These are phyloP conservation scores for Dactylis glomerata DNA, from an alignment of 176 grass and related monocot species.

Conservation along the genomic window DNA sequence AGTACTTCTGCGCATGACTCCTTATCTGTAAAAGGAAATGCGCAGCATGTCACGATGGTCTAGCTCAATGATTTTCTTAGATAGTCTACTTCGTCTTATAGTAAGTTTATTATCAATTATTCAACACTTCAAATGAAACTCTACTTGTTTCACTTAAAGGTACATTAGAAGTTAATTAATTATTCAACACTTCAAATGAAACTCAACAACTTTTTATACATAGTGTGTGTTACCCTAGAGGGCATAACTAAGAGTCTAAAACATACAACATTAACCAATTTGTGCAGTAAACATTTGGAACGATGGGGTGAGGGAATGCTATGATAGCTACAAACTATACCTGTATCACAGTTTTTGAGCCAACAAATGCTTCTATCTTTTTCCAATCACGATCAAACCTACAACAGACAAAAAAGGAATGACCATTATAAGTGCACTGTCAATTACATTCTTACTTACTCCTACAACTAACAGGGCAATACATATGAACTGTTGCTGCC, in stretches of 20 bases:
- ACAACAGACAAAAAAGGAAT: conserved; percentile 21
- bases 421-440: not conserved
- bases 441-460: not conserved
- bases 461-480: not conserved
- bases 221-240: not conserved
- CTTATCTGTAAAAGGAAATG: conserved; percentile 65
- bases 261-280: not conserved
- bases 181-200: not conserved
- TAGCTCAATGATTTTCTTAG: not conserved
- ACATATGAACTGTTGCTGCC: not conserved
- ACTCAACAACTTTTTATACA: not conserved
- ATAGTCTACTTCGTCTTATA: not conserved
- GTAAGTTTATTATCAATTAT: not conserved
- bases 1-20: conserved; percentile 98
- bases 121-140: not conserved
- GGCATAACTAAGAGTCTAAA: not conserved
- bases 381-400: conserved; percentile 97
- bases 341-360: conserved; percentile 92
- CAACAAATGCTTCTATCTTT: conserved; percentile 82
- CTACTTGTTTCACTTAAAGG: not conserved
- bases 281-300: not conserved
- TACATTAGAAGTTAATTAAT: not conserved
- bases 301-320: not conserved
- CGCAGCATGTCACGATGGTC: not conserved
- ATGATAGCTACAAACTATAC: conserved; percentile 17